phyloP scores from a whole-genome alignment of 108 stramenopile genomes.

The Conticribra weissflogii region DNA sequence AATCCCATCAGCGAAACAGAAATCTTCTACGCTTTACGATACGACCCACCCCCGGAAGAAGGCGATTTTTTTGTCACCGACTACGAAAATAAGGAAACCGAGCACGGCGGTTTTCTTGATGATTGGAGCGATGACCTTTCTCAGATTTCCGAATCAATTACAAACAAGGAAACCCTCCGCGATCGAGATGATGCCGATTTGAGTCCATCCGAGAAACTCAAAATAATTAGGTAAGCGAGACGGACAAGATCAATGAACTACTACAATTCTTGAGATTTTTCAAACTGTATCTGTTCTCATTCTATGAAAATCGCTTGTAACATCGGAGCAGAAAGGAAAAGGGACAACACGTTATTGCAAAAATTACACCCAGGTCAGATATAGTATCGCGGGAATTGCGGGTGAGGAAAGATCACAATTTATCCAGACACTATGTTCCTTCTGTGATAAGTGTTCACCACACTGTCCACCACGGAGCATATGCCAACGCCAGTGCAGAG shows the following conservation, averaged over 20 bases:
- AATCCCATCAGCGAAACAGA: constrained; percentile 87
- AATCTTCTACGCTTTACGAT: constrained; percentile 90
- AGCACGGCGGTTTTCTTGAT: constrained; percentile 73
- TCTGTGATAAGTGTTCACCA: constrained; percentile 92
- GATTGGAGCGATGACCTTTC: constrained; percentile 85
- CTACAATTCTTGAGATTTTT: too few species aligned
- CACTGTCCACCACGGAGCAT: constrained; percentile 90
- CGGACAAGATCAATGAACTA: too few species aligned
- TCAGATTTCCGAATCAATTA: constrained; percentile 65
- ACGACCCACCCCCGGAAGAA: constrained; percentile 77
- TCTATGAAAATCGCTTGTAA: too few species aligned
- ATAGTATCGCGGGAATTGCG: constrained; percentile 86
- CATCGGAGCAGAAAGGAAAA: constrained; percentile 80
- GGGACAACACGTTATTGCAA: constrained; percentile 91
- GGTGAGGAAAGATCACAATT: constrained; percentile 84
- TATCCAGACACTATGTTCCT: constrained; percentile 89
- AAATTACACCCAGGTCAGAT: constrained; percentile 87
- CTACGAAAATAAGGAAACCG: constrained; percentile 72
- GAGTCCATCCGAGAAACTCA: constrained; percentile 82
- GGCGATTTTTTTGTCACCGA: constrained; percentile 72
- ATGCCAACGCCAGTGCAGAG: constrained; percentile 89
- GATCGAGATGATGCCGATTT: constrained; percentile 63
- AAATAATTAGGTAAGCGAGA: too few species aligned
- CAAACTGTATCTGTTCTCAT: too few species aligned
- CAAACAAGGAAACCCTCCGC: constrained; percentile 52